Evolutionary conservation across 768 basidiomycete genomes (phyloP).

Genomic region (Cystofilobasidium macerans): DNA sequence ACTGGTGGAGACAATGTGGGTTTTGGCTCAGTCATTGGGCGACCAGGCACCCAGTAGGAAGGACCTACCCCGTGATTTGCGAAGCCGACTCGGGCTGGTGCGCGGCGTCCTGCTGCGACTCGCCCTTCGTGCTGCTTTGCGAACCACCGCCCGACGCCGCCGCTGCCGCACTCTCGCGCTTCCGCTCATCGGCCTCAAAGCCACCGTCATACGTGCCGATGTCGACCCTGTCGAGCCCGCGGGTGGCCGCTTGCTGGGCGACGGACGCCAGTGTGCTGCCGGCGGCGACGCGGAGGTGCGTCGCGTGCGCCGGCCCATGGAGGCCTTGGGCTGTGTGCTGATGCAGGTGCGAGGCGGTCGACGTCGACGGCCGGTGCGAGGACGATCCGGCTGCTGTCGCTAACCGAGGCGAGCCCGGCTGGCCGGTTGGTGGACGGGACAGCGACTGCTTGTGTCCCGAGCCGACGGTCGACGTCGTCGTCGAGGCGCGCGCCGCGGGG

Average conservation of each 20-base stretch:
- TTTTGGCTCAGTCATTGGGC: neutral
- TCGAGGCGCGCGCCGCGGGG: neutral
- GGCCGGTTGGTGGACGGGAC: neutral
- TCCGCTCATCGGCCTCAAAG: slow-evolving; percentile 69
- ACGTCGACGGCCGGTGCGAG: neutral
- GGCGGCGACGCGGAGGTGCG: slow-evolving; percentile 30
- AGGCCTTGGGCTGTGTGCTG: slow-evolving; percentile 38
- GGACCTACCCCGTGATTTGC: neutral
- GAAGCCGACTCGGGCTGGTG: neutral
- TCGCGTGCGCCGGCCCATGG: slow-evolving; percentile 39
- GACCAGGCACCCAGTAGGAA: neutral
- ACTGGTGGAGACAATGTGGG: neutral
- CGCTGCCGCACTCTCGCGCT: slow-evolving; percentile 48
- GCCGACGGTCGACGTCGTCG: neutral
- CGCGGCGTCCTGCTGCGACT: neutral
- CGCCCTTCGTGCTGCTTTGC: neutral
- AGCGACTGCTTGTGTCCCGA: neutral
- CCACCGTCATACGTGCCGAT: slow-evolving; percentile 91
- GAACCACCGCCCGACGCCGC: slow-evolving; percentile 53
- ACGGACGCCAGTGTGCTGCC: slow-evolving; percentile 26
- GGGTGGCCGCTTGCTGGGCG: slow-evolving; percentile 16
- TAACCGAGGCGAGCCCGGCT: neutral
- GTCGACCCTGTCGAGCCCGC: slow-evolving; percentile 24
- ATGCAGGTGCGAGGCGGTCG: neutral
- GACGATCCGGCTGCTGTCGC: neutral